Base-by-base conservation (phyloP, 2,329 filamentous ascomycete genomes). In the Leptosphaerulina australis region DNA sequence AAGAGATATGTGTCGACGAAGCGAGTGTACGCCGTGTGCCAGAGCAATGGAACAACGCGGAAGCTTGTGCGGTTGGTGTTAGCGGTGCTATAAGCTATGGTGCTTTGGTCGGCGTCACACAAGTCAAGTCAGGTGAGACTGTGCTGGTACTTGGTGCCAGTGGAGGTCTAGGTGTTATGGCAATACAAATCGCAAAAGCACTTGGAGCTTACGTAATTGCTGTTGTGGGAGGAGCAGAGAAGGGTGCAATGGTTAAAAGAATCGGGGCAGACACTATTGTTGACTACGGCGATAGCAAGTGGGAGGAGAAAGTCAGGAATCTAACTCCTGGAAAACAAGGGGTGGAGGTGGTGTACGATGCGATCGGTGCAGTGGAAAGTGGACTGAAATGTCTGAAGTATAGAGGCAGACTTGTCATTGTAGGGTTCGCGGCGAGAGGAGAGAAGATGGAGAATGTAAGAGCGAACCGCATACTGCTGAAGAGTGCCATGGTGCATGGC, bases 311-410 rank as follows among this genome's bases (percentile, higher is more conserved):
- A 11, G 78, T 86, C 2, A 68, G 77, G n/a, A 64, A 69, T 2
- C 54, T 78, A 15, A 84, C 81, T 0, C 68, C 66, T 0, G 73
- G 65, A 1, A 76, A 77, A 0, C 69, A 73, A 22, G 83, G 83
- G 0, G 82, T 81, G 2, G 77, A 86, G 68, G 74, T 83, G 0
- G 79, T 85, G 10, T 81, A 81, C 29, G 83, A 86, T 68, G 76
- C 78, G 6, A 81, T 85, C 9, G 83, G 83, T 0, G 73, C 82
- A 18, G 80, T 85, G 6, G 76, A 80, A 52, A 76, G 76, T 50
- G 81, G 79, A 29, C 63, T 86, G 21, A 77, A 77, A 50, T 83
- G 81, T 56, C 67, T 83, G 24, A 80, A 74, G 18, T 79, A 83
- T 61, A 74, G 77, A 26, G 83, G 82, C 0, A 70, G 78, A 24